Evolutionary conservation across 257 asterid genomes (phyloP), one percentile per base, ranked within the genome.

Genomic region (Linaria vulgaris): DNA sequence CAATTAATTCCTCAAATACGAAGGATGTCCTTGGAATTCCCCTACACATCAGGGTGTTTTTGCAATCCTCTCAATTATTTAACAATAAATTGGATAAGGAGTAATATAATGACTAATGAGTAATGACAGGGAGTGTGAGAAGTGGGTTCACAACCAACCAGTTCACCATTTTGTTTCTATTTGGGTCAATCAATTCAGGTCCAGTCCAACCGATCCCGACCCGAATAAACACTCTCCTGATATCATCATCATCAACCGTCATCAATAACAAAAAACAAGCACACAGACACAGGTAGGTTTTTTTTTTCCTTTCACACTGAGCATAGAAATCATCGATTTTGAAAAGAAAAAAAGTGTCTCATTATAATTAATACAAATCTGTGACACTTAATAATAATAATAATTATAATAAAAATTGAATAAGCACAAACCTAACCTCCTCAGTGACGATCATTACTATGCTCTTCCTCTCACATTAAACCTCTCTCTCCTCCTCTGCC

Each of bases 281-380:
- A 7, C 13, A 57, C 45, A 37, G 24, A 27, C 15, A 44, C 38
- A 17, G 56, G 56, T 66, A 56, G 73, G 44, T 69, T 17, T 6
- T 67, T 45, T 20, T 48, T 25, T 38, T 24, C 19, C 34, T n/a
- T 53, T 20, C 11, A n/a, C n/a, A n/a, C n/a, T n/a, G n/a, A n/a
- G 68, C 78, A 64, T 76, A 59, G 70, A 66, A 64, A 69, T 51
- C 57, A 72, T 72, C 76, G 78, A n/a, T n/a, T n/a, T n/a, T n/a
- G n/a, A n/a, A n/a, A n/a, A n/a, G n/a, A n/a, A n/a, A n/a, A n/a
- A n/a, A n/a, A n/a, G n/a, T n/a, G n/a, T n/a, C n/a, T n/a, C n/a
- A n/a, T n/a, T n/a, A n/a, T n/a, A n/a, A n/a, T n/a, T n/a, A n/a
- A n/a, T n/a, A n/a, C n/a, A n/a, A n/a, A n/a, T n/a, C n/a, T n/a